A percentile compares a stretch with the other conserved stretches of the same genome.
phyloP scores from a whole-genome alignment of 1,139 yeast species.

The Blastobotrys ciferrii region DNA sequence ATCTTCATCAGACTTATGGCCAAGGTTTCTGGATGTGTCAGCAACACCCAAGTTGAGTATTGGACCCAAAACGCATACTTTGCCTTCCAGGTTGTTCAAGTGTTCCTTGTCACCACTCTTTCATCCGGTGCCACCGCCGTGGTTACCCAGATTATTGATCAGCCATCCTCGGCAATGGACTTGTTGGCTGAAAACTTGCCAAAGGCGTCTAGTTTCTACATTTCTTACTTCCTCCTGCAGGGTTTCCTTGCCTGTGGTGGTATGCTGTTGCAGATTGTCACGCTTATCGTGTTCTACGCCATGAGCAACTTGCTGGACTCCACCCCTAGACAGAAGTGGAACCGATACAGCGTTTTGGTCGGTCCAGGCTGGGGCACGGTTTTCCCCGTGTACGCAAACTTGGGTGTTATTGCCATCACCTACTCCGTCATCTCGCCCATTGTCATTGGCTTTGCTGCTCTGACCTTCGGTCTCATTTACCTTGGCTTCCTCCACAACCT shows the following conservation, averaged over 20 bases:
- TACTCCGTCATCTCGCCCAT: slow-evolving; percentile 83
- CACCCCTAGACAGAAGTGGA: slow-evolving; percentile 87
- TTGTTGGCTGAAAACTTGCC: slow-evolving; percentile 77
- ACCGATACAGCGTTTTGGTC: slow-evolving; percentile 61
- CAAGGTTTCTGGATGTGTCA: slow-evolving; percentile 64
- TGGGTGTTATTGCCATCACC: slow-evolving; percentile 75
- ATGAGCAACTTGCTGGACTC: slow-evolving; percentile 68
- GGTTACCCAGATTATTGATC: slow-evolving; percentile 60
- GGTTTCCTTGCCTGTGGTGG: slow-evolving; percentile 84
- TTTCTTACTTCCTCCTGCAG: slow-evolving; percentile 60
- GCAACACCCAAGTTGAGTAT: slow-evolving; percentile 68
- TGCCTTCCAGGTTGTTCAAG: slow-evolving; percentile 87
- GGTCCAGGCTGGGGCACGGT: slow-evolving; percentile 81
- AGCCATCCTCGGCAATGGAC: slow-evolving; percentile 67
- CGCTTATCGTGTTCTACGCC: slow-evolving; percentile 65
- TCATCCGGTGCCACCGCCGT: slow-evolving; percentile 80
- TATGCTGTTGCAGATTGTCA: slow-evolving; percentile 71
- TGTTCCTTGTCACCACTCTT: slow-evolving; percentile 74
- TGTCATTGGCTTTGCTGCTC: slow-evolving; percentile 64
- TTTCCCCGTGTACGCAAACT: slow-evolving; percentile 79
- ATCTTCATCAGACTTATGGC: slow-evolving; percentile 75
- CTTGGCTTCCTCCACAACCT: slow-evolving; percentile 79
- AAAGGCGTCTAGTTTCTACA: slow-evolving; percentile 78
- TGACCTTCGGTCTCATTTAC: slow-evolving; percentile 69
- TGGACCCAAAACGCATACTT: slow-evolving; percentile 84